Percentiles rank a stretch among this genome's conserved stretches.
These are phyloP conservation scores for Gossypium herbaceum DNA, from an alignment of 345 rosid genomes.

Conservation along the genomic window DNA sequence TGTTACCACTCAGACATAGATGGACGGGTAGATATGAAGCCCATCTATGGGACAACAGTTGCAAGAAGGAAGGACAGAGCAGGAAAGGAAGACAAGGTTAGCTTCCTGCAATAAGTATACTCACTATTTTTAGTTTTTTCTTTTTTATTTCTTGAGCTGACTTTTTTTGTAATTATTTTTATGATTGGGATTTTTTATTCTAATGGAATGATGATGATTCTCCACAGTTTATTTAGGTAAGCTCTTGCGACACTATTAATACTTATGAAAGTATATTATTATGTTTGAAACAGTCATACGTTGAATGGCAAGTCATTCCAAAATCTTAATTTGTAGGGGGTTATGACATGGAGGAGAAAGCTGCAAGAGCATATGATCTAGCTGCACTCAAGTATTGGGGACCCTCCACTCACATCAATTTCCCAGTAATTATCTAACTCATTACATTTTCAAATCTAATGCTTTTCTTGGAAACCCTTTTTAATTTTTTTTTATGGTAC, in stretches of 20 bases:
- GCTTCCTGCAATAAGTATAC: conserved; percentile 15
- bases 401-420: conserved; percentile 84
- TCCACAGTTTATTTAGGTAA: conserved; percentile 84
- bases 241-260: conserved; percentile 17
- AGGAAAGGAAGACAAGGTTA: conserved; percentile 16
- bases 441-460: conserved; percentile 10
- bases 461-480: conserved; percentile 7
- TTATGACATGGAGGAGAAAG: conserved; percentile 98
- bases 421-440: conserved; percentile 47
- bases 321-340: conserved; percentile 59
- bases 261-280: background rate
- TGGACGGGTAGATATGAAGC: conserved; percentile 99
- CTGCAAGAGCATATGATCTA: conserved; percentile 94
- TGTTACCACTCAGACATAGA: conserved; percentile 52
- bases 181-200: conserved; percentile 27
- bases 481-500: conserved; percentile 24
- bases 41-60: conserved; percentile 98
- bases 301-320: conserved; percentile 23
- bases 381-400: conserved; percentile 99
- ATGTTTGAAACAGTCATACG: background rate
- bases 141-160: conserved; percentile 10
- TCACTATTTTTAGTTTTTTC: conserved; percentile 17
- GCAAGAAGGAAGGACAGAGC: conserved; percentile 78
- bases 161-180: conserved; percentile 22
- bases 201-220: conserved; percentile 32